Evolutionary conservation across 192 early-diverging fungal genomes (phyloP), one percentile per base, ranked within the genome.

Genomic region (Haplosporangium gracile): DNA sequence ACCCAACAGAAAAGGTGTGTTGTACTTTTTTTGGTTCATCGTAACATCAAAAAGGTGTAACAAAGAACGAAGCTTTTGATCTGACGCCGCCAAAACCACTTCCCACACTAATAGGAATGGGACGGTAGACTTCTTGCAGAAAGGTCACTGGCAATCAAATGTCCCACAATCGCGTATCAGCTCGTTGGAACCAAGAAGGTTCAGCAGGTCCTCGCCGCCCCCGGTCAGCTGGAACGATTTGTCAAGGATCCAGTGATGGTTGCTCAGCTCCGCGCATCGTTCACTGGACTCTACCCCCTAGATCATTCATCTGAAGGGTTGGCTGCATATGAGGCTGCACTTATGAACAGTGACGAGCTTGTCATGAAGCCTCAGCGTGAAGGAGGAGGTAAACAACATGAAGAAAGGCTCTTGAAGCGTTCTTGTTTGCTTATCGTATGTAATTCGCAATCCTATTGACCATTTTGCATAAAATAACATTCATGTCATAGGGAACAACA

Each of bases 331-430:
- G 77, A 93, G 55, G 79, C 88, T 63, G 97, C 96, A 0, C 57
- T 98, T 10, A 74, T 77, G 18, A 76, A 92, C 45, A 97, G 96
- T 2, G 91, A 89, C 34, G 85, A 92, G 13, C 96, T 91, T 87
- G 98, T 99, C 24, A 90, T 98, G 88, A 99, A 99, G 88, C 97
- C 98, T 8, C 98, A 99, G 88, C 93, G 98, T 55, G 97, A 99
- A 87, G 98, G 98, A 5, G 98, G 98, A 69, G 98, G 95, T 78
- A 87, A 74, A 53, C 16, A 63, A 32, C 3, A 32, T 8, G 13
- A 65, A 32, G 26, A 32, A 63, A 65, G 6, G n/a, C 9, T 32
- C 13, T 36, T 11, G 34, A 43, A 5, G 6, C 26, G 20, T 29
- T 36, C 36, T 36, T 15, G 11, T 13, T 65, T 4, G 3, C 60